These are phyloP conservation scores for Puccinellia tenuiflora DNA, from an alignment of 176 grass and related monocot species.

Conservation along the genomic window DNA sequence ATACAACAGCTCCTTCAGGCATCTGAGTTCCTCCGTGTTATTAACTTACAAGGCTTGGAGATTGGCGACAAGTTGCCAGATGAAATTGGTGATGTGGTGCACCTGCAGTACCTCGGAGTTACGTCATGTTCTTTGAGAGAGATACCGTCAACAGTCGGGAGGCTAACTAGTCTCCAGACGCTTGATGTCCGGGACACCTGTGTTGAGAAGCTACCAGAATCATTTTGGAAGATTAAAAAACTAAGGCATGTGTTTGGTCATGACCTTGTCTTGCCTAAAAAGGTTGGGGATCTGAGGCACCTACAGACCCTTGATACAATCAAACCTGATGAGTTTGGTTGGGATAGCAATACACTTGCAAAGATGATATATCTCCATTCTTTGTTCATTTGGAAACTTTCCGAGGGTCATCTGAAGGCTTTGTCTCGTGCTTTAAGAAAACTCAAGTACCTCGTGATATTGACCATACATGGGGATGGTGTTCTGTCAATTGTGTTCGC, in stretches of 20 bases:
- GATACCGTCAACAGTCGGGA: neutral
- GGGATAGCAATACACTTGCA: constrained; percentile 2
- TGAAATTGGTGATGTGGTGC: constrained; percentile 11
- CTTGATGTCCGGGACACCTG: constrained; percentile 8
- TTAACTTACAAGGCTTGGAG: constrained; percentile 13
- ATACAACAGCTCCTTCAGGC: neutral
- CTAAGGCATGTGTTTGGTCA: constrained; percentile 19
- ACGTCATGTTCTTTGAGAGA: neutral
- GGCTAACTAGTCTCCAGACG: constrained; percentile 16
- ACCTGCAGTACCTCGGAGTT: constrained; percentile 11
- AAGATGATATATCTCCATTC: neutral
- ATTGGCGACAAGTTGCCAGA: neutral
- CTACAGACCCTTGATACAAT: constrained; percentile 23
- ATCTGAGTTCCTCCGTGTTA: constrained; percentile 21
- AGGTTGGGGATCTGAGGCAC: neutral
- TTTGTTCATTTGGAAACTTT: neutral
- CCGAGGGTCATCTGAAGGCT: neutral
- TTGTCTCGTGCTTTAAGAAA: neutral
- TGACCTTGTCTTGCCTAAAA: neutral
- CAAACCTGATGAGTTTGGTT: neutral
- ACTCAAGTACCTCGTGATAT: constrained; percentile 3
- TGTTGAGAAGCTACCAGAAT: neutral
- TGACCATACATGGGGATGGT: neutral
- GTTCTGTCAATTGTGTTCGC: constrained; percentile 16
- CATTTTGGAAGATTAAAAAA: constrained; percentile 8